Conservation (phyloP, 306 rosid species). For the Rosa multiflora region DNA sequence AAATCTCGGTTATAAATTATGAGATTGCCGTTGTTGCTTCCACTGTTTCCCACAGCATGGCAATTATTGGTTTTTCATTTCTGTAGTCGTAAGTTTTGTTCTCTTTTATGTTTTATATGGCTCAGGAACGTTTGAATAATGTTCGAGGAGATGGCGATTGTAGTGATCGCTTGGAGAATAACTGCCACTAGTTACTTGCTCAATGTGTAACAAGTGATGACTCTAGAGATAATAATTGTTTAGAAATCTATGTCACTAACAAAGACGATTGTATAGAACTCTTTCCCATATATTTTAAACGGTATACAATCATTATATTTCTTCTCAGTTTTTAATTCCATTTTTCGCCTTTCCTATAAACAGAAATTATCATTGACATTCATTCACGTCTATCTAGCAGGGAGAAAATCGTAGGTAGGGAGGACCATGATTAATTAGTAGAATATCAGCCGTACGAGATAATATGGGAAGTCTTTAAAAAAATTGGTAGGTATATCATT, state of each 20-base stretch:
- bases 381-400: neutral
- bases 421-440: too few species aligned
- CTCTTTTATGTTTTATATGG: neutral
- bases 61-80: neutral
- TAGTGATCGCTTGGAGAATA: slow-evolving; percentile 5
- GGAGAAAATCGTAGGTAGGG: neutral
- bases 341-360: neutral
- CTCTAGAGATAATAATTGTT: neutral
- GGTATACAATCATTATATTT: neutral
- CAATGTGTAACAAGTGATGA: neutral
- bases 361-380: too few species aligned
- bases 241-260: neutral
- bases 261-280: neutral
- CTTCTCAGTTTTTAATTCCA: neutral
- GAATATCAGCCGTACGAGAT: too few species aligned
- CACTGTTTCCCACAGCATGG: neutral
- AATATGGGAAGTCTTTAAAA: too few species aligned
- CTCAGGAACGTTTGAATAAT: slow-evolving; percentile 6
- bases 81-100: neutral
- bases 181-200: neutral
- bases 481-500: too few species aligned
- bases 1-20: slow-evolving; percentile 39
- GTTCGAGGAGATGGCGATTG: neutral
- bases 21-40: neutral
- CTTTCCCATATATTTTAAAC: neutral